Base-by-base conservation (phyloP, 2,329 filamentous ascomycete species). In the Thermomyces lanuginosus region DNA sequence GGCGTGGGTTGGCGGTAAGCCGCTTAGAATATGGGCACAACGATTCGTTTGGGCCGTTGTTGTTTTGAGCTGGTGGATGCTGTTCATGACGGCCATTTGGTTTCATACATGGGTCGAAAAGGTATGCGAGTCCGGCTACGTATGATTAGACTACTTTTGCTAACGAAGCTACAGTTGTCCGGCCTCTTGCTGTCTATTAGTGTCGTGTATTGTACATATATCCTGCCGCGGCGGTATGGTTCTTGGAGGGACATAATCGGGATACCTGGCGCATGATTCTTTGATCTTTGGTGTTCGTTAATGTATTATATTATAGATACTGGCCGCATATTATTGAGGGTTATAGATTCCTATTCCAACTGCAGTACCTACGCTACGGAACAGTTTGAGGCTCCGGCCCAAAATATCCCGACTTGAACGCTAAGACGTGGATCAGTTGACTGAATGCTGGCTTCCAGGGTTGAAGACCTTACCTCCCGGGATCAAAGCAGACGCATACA, bases 31-130 rank as follows among this genome's bases (percentile, higher is more conserved):
- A 67, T 73, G 36, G 55, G 56, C 43, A 39, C 57, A 40, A 35
- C 66, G 48, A 48, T 54, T 61, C 31, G 51, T 56, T 4, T 53
- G 65, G 13, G 64, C 46, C 0, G 70, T 93, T 14, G 66, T 77
- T 10, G 72, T 55, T 0, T 43, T 93, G 45, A 81, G 76, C 45
- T 69, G 75, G 60, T 95, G 89, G 81, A 98, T 98, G 89, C 55
- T 98, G 48, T 63, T 95, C 34, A 98, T 98, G 89, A 98, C 89
- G 21, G 84, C 84, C 2, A 84, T 91, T 20, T 98, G 86, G 63
- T 98, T 98, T 46, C 89, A 98, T 53, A 98, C 89, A 1, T 95
- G 86, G 84, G 75, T 91, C 43, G 89, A 98, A 60, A 98, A 95
- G 76, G 76, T 79, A 43, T 44, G 64, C 48, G 20, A 4, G 12